These are phyloP conservation scores for Botrytis elliptica DNA, from an alignment of 2,329 filamentous ascomycete species.

Conservation along the genomic window DNA sequence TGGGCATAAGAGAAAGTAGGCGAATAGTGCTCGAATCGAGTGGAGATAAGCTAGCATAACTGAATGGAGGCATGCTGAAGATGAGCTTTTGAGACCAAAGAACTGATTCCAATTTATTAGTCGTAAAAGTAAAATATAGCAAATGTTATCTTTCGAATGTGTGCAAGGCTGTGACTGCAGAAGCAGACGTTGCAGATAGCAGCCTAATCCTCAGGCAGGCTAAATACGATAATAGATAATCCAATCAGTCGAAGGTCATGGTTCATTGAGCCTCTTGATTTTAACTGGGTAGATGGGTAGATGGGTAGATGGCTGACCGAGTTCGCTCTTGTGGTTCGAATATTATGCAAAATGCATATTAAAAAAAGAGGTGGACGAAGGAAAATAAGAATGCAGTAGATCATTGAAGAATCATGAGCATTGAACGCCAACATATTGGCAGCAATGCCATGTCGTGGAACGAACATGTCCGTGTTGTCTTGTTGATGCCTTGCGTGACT, in stretches of 20 bases:
- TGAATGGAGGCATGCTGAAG: not conserved
- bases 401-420: not conserved
- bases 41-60: not conserved
- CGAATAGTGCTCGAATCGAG: not conserved
- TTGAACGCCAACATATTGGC: not conserved
- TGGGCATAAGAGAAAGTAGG: not conserved
- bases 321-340: not conserved
- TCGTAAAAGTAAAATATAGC: not conserved
- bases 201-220: not conserved
- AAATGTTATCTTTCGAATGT: not conserved
- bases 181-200: not conserved
- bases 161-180: not conserved
- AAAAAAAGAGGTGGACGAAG: not conserved
- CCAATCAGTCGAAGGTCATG: not conserved
- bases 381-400: not conserved
- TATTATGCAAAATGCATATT: not conserved
- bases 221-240: not conserved
- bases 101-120: not conserved
- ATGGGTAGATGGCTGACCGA: not conserved
- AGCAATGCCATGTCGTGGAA: not conserved
- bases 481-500: not conserved
- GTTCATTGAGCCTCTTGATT: not conserved
- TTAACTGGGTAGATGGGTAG: not conserved
- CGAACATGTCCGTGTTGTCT: not conserved
- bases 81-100: not conserved